Conservation (phyloP, 2,329 filamentous ascomycete genomes). For the Dichotomopilus funicola region DNA sequence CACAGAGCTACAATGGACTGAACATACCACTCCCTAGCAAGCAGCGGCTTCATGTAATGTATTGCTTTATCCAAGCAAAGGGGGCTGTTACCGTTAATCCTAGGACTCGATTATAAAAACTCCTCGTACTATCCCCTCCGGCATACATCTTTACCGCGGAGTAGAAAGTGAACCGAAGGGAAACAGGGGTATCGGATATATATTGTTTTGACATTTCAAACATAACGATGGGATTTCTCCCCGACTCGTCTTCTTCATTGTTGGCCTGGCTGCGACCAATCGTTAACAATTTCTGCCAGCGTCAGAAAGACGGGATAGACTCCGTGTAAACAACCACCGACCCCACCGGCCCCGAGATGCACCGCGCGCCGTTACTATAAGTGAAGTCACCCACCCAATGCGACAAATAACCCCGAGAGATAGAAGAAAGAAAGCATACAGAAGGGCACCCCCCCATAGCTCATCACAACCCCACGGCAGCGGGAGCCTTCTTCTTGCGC, state of each 20-base stretch:
- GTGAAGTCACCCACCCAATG: background rate
- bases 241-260: too few relatives aligned
- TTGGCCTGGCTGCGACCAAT: too few relatives aligned
- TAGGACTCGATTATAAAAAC: too few relatives aligned
- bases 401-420: background rate
- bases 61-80: background rate
- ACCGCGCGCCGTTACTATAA: background rate
- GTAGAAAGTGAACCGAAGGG: background rate
- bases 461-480: constrained; percentile 4
- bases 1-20: too few relatives aligned
- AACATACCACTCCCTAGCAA: too few relatives aligned
- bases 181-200: constrained; percentile 5
- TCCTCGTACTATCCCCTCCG: too few relatives aligned
- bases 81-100: background rate
- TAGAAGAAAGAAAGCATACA: background rate
- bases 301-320: too few relatives aligned
- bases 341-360: background rate
- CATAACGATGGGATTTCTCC: too few relatives aligned
- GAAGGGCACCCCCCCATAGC: background rate
- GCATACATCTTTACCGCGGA: too few relatives aligned
- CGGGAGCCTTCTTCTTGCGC: constrained; percentile 11
- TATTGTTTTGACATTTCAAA: background rate
- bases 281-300: too few relatives aligned
- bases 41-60: too few relatives aligned
- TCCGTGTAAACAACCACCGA: background rate